Evolutionary conservation across 1,139 yeast genomes (phyloP).

Genomic region (Debaryomyces coudertii): DNA sequence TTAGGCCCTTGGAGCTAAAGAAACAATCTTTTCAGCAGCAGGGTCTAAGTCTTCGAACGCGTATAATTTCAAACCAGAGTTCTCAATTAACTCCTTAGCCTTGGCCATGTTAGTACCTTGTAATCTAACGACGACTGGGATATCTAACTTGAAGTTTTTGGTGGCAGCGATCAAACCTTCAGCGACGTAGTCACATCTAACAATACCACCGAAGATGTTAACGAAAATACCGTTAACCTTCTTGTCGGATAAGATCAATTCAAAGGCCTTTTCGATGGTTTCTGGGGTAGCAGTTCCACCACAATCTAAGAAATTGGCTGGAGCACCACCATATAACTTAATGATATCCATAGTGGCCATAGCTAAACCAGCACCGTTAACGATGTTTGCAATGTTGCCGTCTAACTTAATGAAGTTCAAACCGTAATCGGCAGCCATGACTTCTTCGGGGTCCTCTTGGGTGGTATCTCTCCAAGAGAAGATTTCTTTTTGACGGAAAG

Average conservation of each 20-base stretch:
- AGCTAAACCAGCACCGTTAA: slow-evolving; percentile 99
- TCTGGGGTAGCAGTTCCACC: slow-evolving; percentile 99
- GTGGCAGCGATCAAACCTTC: slow-evolving; percentile 94
- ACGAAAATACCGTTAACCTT: slow-evolving; percentile 95
- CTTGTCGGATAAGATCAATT: slow-evolving; percentile 85
- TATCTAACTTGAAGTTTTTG: slow-evolving; percentile 91
- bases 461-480: slow-evolving; percentile 95
- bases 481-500: slow-evolving; percentile 92
- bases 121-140: slow-evolving; percentile 96
- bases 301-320: slow-evolving; percentile 98
- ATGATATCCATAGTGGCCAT: slow-evolving; percentile 99
- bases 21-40: slow-evolving; percentile 95
- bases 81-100: slow-evolving; percentile 83
- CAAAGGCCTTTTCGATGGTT: slow-evolving; percentile 96
- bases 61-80: slow-evolving; percentile 91
- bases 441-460: slow-evolving; percentile 98
- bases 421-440: slow-evolving; percentile 85
- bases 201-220: slow-evolving; percentile 98
- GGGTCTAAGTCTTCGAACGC: slow-evolving; percentile 92
- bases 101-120: slow-evolving; percentile 96
- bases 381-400: slow-evolving; percentile 98
- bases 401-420: slow-evolving; percentile 96
- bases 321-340: slow-evolving; percentile 97
- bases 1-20: slow-evolving; percentile 50
- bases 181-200: slow-evolving; percentile 98